Percentiles rank a stretch among this genome's conserved stretches.
Evolutionary conservation across 352 stramenopile species (phyloP).

Genomic region (Pythium myriotylum): DNA sequence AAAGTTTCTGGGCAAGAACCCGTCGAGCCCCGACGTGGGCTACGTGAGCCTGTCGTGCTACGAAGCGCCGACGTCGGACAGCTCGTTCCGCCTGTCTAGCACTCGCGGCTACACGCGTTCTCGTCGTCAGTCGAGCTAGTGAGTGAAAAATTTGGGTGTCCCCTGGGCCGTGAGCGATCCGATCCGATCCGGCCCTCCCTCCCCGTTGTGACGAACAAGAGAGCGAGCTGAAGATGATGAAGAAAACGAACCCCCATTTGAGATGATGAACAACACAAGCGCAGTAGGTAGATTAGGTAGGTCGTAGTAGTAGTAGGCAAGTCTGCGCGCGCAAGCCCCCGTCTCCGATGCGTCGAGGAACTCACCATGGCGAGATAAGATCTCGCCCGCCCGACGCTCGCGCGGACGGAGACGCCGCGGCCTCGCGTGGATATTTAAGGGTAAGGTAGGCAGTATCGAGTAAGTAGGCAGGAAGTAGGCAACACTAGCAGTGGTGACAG

Average conservation of each 20-base stretch:
- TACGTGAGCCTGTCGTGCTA: conserved; percentile 78
- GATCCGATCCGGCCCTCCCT: too few relatives aligned
- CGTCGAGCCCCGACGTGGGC: conserved; percentile 58
- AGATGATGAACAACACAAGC: conserved; percentile 26
- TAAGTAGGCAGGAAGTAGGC: conserved; percentile 10
- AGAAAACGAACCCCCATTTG: conserved; percentile 13
- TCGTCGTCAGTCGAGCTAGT: conserved; percentile 25
- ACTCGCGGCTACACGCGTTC: conserved; percentile 9
- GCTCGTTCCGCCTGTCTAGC: conserved; percentile 28
- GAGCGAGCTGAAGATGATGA: too few relatives aligned
- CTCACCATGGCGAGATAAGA: conserved; percentile 12
- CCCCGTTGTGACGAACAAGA: too few relatives aligned
- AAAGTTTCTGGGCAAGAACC: conserved; percentile 74
- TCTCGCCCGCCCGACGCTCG: not conserved
- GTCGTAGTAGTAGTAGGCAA: conserved; percentile 29
- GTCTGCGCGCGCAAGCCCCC: conserved; percentile 22
- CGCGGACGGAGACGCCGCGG: too few relatives aligned
- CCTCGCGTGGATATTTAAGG: conserved; percentile 18
- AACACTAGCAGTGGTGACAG: conserved; percentile 5
- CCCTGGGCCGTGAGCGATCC: too few relatives aligned
- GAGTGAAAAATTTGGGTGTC: too few relatives aligned
- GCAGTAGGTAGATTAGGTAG: conserved; percentile 33
- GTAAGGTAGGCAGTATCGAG: too few relatives aligned
- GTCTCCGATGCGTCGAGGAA: not conserved
- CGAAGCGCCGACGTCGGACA: conserved; percentile 54